These are phyloP conservation scores for Aspergillus hancockii DNA, from an alignment of 495 filamentous ascomycete genomes.

Conservation along the genomic window DNA sequence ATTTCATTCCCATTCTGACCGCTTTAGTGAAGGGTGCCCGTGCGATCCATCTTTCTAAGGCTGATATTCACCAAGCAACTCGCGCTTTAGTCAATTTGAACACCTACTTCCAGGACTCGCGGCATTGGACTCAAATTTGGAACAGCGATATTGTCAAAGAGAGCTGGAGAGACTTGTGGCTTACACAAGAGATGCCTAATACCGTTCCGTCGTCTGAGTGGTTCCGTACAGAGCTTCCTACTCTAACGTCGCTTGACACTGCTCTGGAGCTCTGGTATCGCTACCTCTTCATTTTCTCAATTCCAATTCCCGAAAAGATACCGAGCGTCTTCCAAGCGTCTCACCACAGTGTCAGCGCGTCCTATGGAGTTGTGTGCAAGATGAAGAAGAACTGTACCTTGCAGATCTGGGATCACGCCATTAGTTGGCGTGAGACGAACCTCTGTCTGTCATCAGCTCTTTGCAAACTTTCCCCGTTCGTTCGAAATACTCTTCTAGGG, in stretches of 20 bases:
- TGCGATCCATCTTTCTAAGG: slow-evolving; percentile 48
- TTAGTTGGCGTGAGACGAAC: slow-evolving; percentile 65
- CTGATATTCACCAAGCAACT: slow-evolving; percentile 56
- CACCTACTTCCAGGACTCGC: slow-evolving; percentile 59
- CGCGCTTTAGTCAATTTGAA: slow-evolving; percentile 61
- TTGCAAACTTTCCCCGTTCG: slow-evolving; percentile 58
- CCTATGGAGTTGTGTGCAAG: slow-evolving; percentile 68
- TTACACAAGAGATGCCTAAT: slow-evolving; percentile 57
- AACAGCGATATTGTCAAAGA: slow-evolving; percentile 60
- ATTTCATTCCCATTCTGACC: slow-evolving; percentile 63
- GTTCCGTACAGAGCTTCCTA: slow-evolving; percentile 61
- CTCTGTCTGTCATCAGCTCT: slow-evolving; percentile 61
- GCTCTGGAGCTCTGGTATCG: slow-evolving; percentile 64
- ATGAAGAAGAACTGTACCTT: slow-evolving; percentile 60
- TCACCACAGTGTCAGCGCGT: slow-evolving; percentile 64
- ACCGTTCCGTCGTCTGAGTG: slow-evolving; percentile 52
- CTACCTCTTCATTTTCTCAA: slow-evolving; percentile 70
- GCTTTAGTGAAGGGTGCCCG: slow-evolving; percentile 61
- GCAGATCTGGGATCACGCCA: slow-evolving; percentile 70
- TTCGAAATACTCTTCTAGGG: slow-evolving; percentile 55
- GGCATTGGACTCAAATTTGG: slow-evolving; percentile 67
- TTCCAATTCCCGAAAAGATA: slow-evolving; percentile 63
- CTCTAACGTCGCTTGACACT: slow-evolving; percentile 54
- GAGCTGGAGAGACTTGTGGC: slow-evolving; percentile 62
- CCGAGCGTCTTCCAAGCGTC: slow-evolving; percentile 68